These are phyloP conservation scores for Sporothrix brunneoviolacea DNA, from an alignment of 2,329 filamentous ascomycete genomes.

Conservation along the genomic window DNA sequence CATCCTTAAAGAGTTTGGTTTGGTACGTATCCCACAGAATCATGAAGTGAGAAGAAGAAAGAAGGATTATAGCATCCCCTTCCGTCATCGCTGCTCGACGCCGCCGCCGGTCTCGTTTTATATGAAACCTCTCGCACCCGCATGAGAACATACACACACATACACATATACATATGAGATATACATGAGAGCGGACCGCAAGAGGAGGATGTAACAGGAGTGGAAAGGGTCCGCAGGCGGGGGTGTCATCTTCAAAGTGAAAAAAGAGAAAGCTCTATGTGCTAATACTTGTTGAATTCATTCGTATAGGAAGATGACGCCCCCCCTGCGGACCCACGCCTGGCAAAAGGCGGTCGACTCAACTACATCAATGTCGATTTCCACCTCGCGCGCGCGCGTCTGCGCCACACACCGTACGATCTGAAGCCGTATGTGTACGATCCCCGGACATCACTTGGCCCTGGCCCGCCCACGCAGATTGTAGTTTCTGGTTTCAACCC, in stretches of 20 bases:
- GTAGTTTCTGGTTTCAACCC: slow-evolving; percentile 97
- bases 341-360: slow-evolving; percentile 59
- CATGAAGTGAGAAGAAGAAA: neutral
- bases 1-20: slow-evolving; percentile 56
- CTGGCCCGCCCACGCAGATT: slow-evolving; percentile 82
- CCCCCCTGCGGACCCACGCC: slow-evolving; percentile 74
- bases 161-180: slow-evolving; percentile 11
- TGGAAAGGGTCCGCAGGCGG: slow-evolving; percentile 33
- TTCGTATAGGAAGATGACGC: slow-evolving; percentile 67
- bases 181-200: slow-evolving; percentile 10
- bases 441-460: slow-evolving; percentile 73
- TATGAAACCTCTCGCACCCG: neutral
- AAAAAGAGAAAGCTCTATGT: slow-evolving; percentile 24
- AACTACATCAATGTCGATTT: slow-evolving; percentile 64
- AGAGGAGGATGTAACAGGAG: slow-evolving; percentile 15
- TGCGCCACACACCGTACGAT: slow-evolving; percentile 68
- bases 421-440: slow-evolving; percentile 79
- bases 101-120: neutral
- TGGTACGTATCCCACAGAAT: slow-evolving; percentile 53
- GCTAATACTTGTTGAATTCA: slow-evolving; percentile 47
- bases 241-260: slow-evolving; percentile 50
- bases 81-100: slow-evolving; percentile 6
- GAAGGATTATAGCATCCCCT: neutral
- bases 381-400: slow-evolving; percentile 63
- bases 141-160: slow-evolving; percentile 13